Percentiles rank a stretch among this genome's conserved stretches.
These are phyloP conservation scores for Senna siamea DNA, from an alignment of 306 rosid species.

Conservation along the genomic window DNA sequence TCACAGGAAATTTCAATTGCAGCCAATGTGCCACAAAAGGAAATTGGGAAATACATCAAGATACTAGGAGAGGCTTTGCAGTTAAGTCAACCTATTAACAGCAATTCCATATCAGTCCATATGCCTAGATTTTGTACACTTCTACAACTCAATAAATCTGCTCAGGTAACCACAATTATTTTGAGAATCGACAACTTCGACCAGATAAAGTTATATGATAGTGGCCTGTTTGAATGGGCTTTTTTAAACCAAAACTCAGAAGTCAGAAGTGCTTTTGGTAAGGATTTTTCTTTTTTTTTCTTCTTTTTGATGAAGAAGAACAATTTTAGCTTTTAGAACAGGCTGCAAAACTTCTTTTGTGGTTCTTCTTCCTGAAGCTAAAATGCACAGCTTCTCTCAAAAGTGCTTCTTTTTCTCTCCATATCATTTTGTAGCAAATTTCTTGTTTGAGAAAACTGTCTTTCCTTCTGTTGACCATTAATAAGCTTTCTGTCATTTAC, in stretches of 20 bases:
- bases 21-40: slow-evolving; percentile 92
- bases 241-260: neutral
- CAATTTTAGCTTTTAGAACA: neutral
- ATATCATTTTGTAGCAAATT: neutral
- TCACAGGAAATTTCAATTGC: slow-evolving; percentile 95
- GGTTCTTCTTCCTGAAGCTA: neutral
- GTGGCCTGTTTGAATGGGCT: neutral
- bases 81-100: slow-evolving; percentile 94
- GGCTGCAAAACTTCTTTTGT: neutral
- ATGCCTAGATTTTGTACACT: slow-evolving; percentile 98
- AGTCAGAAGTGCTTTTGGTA: neutral
- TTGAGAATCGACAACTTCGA: slow-evolving; percentile 15
- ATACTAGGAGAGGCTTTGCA: slow-evolving; percentile 94
- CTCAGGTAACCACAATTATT: slow-evolving; percentile 66
- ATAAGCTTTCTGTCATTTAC: neutral
- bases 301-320: neutral
- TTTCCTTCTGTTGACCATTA: slow-evolving; percentile 11
- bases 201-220: neutral
- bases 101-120: slow-evolving; percentile 94
- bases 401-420: neutral
- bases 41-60: slow-evolving; percentile 96
- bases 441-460: neutral
- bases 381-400: no score
- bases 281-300: no score
- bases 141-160: slow-evolving; percentile 95